Evolutionary conservation across 495 filamentous ascomycete genomes (phyloP), one percentile per base, ranked within the genome.

Genomic region (Aspergillus nidulans): DNA sequence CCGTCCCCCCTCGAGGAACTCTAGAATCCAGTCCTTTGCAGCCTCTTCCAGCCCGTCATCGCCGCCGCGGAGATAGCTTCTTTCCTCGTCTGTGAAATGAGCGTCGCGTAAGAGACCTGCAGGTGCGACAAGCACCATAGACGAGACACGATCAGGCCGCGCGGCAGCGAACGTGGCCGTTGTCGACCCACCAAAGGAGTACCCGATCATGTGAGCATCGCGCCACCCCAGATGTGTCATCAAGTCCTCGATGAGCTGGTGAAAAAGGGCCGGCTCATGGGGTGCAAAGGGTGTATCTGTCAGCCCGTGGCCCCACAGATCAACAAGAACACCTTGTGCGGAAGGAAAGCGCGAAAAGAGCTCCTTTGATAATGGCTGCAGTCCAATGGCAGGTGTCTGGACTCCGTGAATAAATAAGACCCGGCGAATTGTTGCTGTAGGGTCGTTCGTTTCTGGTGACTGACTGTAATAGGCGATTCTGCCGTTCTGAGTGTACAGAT

Each of bases 241-340:
- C 16, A 74, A 24, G 5, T 46, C 53, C 8, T 56, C 49, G 4
- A 74, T 20, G 19, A 72, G 39, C 1, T 1, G 4, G 43, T 71
- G 71, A 25, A 72, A 72, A 18, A 71, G 56, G 4, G 52, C 43
- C 4, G 68, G 38, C 1, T 62, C 60, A 47, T 72, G 68, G 0
- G 65, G 34, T 2, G 48, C 36, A 19, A 68, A 3, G 0, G 71
- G 71, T 1, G 71, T 74, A 7, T 69, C 67, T 8, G 62, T 64
- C 21, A 74, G 62, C 7, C 71, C 71, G 49, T 72, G 71, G 46
- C 71, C 71, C 71, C 69, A 71, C 15, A 66, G 61, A 26, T 74
- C 69, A 36, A 72, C 28, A 6, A 72, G 64, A 6, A 70, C 66
- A 49, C 52, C 66, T 6, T 72, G 64, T 1, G 71, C 62, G 45